These are phyloP conservation scores for Dendrobium nobile DNA, from an alignment of 106 monocot genomes.

Conservation along the genomic window DNA sequence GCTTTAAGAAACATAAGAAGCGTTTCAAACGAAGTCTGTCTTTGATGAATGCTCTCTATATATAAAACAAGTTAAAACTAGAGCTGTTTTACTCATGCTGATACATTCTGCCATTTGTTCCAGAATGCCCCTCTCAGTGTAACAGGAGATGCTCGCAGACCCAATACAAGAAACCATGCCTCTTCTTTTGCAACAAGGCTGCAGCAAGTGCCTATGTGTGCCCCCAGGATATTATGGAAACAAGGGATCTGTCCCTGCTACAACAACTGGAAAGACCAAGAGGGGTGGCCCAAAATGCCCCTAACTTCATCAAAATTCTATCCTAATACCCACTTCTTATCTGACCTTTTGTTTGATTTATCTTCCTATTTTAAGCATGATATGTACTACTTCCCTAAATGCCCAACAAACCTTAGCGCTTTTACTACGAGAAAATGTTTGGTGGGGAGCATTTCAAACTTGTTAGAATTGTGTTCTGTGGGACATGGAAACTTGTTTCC, in stretches of 20 bases:
- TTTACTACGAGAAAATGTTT: background rate
- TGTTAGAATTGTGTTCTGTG: background rate
- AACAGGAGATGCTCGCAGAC: slow-evolving; percentile 50
- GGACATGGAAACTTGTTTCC: background rate
- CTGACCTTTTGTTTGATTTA: background rate
- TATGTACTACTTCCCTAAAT: background rate
- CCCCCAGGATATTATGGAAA: slow-evolving; percentile 37
- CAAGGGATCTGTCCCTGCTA: slow-evolving; percentile 48
- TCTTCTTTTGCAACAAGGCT: slow-evolving; percentile 49
- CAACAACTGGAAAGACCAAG: slow-evolving; percentile 61
- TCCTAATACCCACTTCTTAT: background rate
- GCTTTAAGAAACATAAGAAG: too few species aligned
- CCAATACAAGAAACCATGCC: slow-evolving; percentile 48
- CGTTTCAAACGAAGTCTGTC: too few species aligned
- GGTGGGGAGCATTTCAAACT: background rate
- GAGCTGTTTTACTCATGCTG: too few species aligned
- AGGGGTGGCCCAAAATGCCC: slow-evolving; percentile 45
- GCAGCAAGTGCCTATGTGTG: slow-evolving; percentile 37
- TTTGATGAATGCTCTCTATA: too few species aligned
- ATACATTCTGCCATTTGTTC: background rate
- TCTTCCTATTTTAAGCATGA: background rate
- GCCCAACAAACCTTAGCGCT: slow-evolving; percentile 7
- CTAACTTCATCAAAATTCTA: slow-evolving; percentile 6
- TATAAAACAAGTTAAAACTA: too few species aligned
- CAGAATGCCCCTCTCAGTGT: slow-evolving; percentile 62